phyloP scores from a whole-genome alignment of 129 eudicot species.

The Arctium minus region DNA sequence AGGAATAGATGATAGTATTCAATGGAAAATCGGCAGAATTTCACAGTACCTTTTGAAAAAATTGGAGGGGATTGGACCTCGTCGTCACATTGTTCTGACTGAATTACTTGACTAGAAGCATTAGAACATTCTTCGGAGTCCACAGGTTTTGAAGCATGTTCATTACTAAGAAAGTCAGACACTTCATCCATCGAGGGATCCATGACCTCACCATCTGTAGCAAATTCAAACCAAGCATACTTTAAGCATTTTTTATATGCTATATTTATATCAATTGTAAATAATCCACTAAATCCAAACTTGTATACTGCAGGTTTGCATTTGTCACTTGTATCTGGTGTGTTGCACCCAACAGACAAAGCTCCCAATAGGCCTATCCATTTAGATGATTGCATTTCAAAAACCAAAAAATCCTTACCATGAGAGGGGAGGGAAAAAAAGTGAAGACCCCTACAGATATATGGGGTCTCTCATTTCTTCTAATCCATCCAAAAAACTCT shows the following conservation, averaged over 20 bases:
- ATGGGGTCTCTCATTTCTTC: too few species aligned
- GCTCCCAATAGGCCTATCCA: too few species aligned
- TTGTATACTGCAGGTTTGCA: too few species aligned
- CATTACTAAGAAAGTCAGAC: slow-evolving; percentile 7
- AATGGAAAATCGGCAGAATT: neutral
- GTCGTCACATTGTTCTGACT: slow-evolving; percentile 43
- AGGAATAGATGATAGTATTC: neutral
- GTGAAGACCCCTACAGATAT: too few species aligned
- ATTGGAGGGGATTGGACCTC: slow-evolving; percentile 65
- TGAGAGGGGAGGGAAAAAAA: too few species aligned
- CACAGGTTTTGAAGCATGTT: slow-evolving; percentile 11
- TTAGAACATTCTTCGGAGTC: slow-evolving; percentile 41
- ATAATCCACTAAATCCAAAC: neutral
- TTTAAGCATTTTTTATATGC: neutral
- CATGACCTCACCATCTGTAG: slow-evolving; percentile 54
- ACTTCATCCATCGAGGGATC: slow-evolving; percentile 34
- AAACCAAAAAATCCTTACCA: too few species aligned
- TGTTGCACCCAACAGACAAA: too few species aligned
- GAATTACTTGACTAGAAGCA: slow-evolving; percentile 56
- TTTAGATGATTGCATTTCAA: too few species aligned
- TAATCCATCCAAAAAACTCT: too few species aligned
- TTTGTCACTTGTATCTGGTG: too few species aligned
- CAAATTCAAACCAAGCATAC: neutral
- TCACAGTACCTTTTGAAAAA: slow-evolving; percentile 48
- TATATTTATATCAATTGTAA: neutral